A percentile compares a stretch with the other conserved stretches of the same genome.
phyloP scores from a whole-genome alignment of 2,329 filamentous ascomycete genomes.

The Achaetomium macrosporum region DNA sequence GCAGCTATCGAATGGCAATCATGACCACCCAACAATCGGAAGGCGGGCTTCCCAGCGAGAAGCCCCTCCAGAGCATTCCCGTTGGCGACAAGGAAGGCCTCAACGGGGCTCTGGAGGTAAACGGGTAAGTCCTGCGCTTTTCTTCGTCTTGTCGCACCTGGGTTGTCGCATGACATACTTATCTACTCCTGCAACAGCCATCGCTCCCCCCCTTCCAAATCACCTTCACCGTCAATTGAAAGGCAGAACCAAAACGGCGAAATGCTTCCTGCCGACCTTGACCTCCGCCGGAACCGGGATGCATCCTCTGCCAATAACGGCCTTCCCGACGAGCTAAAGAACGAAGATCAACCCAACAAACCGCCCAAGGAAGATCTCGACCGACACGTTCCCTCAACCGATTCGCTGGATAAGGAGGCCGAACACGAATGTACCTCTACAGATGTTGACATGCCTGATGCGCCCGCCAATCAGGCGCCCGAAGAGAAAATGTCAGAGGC shows the following conservation, averaged over 20 bases:
- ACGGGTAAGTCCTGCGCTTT: constrained; percentile 49
- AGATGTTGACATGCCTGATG: constrained; percentile 23
- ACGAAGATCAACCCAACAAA: neutral
- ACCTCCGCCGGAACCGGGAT: constrained; percentile 11
- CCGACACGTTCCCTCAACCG: constrained; percentile 1
- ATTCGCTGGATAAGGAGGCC: constrained; percentile 48
- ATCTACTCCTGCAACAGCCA: constrained; percentile 18
- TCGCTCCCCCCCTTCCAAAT: constrained; percentile 12
- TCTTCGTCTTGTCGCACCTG: constrained; percentile 3
- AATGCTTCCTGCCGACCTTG: neutral
- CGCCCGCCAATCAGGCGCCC: constrained; percentile 9
- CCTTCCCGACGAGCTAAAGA: neutral
- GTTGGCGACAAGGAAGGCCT: constrained; percentile 37
- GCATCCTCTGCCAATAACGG: constrained; percentile 14
- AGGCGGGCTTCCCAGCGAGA: constrained; percentile 40
- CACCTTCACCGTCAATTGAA: constrained; percentile 8
- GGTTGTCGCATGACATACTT: constrained; percentile 1
- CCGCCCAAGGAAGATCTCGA: neutral
- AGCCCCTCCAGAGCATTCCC: constrained; percentile 43
- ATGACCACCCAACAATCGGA: constrained; percentile 48
- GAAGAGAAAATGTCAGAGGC: constrained; percentile 3
- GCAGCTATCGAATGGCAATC: constrained; percentile 41
- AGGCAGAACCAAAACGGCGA: constrained; percentile 7
- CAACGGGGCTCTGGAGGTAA: constrained; percentile 33
- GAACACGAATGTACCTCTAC: constrained; percentile 23